A percentile compares a stretch with the other conserved stretches of the same genome.
These are phyloP conservation scores for Metschnikowia sp. DNA, from an alignment of 805 yeast species.

Conservation along the genomic window DNA sequence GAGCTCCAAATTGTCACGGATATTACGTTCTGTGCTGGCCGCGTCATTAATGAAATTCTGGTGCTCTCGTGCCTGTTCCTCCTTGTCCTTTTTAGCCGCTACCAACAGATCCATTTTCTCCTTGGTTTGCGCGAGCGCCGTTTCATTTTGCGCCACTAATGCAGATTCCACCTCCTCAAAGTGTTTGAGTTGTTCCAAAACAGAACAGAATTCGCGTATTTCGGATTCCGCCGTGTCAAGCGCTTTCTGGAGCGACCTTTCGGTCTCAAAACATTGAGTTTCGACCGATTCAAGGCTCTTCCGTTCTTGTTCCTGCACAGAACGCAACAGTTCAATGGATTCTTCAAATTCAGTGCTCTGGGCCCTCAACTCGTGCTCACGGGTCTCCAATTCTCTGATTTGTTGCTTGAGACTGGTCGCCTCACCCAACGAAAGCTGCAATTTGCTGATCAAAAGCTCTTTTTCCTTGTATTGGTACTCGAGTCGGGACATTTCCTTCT, in stretches of 20 bases:
- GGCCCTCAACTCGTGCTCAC: conserved; percentile 16
- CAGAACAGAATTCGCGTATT: conserved; percentile 2
- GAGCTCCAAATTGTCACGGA: conserved; percentile 62
- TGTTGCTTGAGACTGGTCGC: conserved; percentile 37
- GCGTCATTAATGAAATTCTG: conserved; percentile 53
- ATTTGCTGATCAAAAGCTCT: conserved; percentile 46
- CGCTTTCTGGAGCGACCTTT: not conserved
- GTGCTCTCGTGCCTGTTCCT: conserved; percentile 25
- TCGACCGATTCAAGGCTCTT: conserved; percentile 7
- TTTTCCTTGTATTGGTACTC: conserved; percentile 54
- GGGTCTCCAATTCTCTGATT: conserved; percentile 32
- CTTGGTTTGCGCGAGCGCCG: not conserved
- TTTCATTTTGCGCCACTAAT: conserved; percentile 23
- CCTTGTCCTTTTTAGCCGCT: conserved; percentile 13
- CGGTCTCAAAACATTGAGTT: conserved; percentile 1
- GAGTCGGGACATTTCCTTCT: conserved; percentile 42
- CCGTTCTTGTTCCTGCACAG: not conserved
- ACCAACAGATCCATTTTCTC: conserved; percentile 9
- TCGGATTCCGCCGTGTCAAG: not conserved
- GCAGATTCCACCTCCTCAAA: conserved; percentile 22
- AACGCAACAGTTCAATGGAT: conserved; percentile 5
- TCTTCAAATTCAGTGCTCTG: conserved; percentile 6
- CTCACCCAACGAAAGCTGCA: conserved; percentile 52
- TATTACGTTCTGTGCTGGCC: conserved; percentile 56
- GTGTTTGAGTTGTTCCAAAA: conserved; percentile 11